These are phyloP conservation scores for Rhizopus stolonifer DNA, from an alignment of 371 early-diverging fungal species.

Conservation along the genomic window DNA sequence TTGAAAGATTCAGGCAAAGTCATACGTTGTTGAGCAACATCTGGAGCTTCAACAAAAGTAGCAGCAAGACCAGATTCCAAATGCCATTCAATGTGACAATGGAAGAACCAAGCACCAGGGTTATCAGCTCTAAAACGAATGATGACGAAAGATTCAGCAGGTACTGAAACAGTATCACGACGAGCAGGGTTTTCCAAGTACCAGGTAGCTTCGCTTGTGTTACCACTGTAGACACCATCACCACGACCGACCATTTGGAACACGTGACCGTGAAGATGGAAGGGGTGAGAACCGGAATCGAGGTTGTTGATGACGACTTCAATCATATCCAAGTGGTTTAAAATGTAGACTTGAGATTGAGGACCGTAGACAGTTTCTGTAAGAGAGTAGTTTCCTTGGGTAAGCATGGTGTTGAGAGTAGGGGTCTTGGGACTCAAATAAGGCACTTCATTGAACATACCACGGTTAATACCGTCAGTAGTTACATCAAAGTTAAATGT, in stretches of 20 bases:
- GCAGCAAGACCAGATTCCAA: slow-evolving; percentile 59
- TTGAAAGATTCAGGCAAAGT: slow-evolving; percentile 42
- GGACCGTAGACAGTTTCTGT: slow-evolving; percentile 65
- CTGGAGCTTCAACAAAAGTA: slow-evolving; percentile 71
- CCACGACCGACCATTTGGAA: slow-evolving; percentile 61
- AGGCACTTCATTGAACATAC: slow-evolving; percentile 78
- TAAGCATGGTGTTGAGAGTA: slow-evolving; percentile 65
- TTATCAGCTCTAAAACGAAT: slow-evolving; percentile 67
- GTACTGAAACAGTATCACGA: slow-evolving; percentile 57
- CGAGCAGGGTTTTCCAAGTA: slow-evolving; percentile 58
- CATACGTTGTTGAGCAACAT: slow-evolving; percentile 43
- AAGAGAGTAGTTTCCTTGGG: slow-evolving; percentile 55
- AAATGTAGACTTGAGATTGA: slow-evolving; percentile 49
- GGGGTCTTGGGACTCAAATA: slow-evolving; percentile 71
- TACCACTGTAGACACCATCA: slow-evolving; percentile 42
- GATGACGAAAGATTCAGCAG: slow-evolving; percentile 45
- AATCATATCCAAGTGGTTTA: slow-evolving; percentile 52
- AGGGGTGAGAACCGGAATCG: slow-evolving; percentile 41
- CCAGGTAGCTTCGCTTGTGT: slow-evolving; percentile 31
- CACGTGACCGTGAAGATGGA: slow-evolving; percentile 65
- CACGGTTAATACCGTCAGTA: slow-evolving; percentile 77
- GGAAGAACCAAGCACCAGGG: slow-evolving; percentile 54
- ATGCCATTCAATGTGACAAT: slow-evolving; percentile 88
- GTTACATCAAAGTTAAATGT: slow-evolving; percentile 64
- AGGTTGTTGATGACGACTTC: slow-evolving; percentile 65